Percentiles rank a stretch among this genome's conserved stretches.
phyloP scores from a whole-genome alignment of 805 yeast species.

The Candida sanyiensis region DNA sequence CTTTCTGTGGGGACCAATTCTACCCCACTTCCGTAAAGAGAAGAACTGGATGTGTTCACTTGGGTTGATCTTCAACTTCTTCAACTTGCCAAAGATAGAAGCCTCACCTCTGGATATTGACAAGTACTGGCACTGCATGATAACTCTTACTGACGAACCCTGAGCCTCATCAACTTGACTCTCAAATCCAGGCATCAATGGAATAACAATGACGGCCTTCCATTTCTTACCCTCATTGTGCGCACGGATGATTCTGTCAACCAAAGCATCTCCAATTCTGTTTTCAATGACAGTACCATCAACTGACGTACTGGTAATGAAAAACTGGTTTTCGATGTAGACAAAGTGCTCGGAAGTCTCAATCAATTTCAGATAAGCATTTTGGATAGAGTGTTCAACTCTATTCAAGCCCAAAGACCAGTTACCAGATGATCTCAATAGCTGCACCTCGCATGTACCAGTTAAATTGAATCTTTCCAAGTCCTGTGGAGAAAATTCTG shows the following conservation, averaged over 20 bases:
- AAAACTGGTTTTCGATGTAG: constrained; percentile 94
- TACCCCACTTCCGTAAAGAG: constrained; percentile 93
- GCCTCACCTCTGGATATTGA: constrained; percentile 87
- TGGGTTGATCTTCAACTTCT: constrained; percentile 77
- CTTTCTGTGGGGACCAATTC: constrained; percentile 67
- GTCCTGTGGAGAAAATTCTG: constrained; percentile 75
- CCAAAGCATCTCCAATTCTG: constrained; percentile 92
- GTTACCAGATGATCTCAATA: constrained; percentile 79
- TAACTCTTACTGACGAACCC: constrained; percentile 91
- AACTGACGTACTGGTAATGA: constrained; percentile 80
- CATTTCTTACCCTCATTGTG: constrained; percentile 69
- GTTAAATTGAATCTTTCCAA: constrained; percentile 46
- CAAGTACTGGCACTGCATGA: constrained; percentile 94
- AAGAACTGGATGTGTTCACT: constrained; percentile 87
- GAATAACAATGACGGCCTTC: constrained; percentile 89
- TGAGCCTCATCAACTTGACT: constrained; percentile 89
- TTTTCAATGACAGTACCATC: constrained; percentile 83
- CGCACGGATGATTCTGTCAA: constrained; percentile 91
- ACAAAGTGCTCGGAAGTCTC: constrained; percentile 91
- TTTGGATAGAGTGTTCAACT: constrained; percentile 84
- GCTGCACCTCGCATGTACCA: constrained; percentile 90
- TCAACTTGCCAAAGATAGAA: constrained; percentile 78
- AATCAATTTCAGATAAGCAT: constrained; percentile 84
- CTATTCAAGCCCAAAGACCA: constrained; percentile 92
- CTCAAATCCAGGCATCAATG: constrained; percentile 96